Evolutionary conservation across 192 early-diverging fungal genomes (phyloP).

Genomic region (Oehlia diaphana): DNA sequence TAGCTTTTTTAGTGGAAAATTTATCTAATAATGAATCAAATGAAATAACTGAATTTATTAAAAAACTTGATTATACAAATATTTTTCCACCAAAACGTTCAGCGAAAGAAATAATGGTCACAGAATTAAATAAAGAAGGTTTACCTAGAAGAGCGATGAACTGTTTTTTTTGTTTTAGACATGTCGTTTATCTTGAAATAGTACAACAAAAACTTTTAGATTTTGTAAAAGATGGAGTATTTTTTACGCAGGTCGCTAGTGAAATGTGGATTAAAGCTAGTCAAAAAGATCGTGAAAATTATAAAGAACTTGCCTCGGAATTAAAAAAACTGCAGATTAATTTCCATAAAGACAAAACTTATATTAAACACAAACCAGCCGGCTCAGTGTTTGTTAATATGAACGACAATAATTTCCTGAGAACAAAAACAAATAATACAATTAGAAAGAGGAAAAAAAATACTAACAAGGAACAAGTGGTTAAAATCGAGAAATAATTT

Average conservation of each 20-base stretch:
- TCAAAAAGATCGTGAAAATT: neutral
- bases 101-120: neutral
- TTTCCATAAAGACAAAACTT: neutral
- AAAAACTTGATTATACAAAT: neutral
- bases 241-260: neutral
- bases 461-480: no score
- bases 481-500: no score
- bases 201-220: neutral
- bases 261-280: neutral
- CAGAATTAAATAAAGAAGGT: neutral
- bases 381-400: neutral
- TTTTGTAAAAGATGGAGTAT: neutral
- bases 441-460: no score
- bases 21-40: no score
- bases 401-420: no score
- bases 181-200: neutral
- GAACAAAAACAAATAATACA: no score
- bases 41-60: neutral
- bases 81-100: neutral
- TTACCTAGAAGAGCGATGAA: neutral
- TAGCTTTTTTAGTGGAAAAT: no score
- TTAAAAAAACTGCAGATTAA: neutral
- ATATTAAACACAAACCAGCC: neutral
- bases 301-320: neutral
- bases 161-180: neutral